Base-by-base conservation (phyloP, 2,329 filamentous ascomycete species). In the Fusarium tjaetaba region DNA sequence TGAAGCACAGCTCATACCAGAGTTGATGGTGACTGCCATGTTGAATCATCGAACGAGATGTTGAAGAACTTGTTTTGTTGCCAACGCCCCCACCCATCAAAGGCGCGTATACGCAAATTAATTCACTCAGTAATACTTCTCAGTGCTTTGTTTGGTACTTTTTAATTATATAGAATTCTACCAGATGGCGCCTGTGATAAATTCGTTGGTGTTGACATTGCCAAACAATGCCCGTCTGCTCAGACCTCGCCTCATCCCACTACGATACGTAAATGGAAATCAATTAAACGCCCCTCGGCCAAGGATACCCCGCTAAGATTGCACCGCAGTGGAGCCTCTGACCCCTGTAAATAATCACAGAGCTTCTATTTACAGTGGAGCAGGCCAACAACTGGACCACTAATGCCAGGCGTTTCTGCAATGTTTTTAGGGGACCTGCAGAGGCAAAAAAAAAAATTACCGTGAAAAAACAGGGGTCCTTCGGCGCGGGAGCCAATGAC, bases 401-500 rank as follows among this genome's bases (percentile, higher is more conserved):
- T 68, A 61, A 66, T 71, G 53, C 69, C 53, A 41, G 63, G 57
- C 63, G 68, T 56, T 70, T 49, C 42, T 22, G 59, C 70, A 69
- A 56, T 59, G 49, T 52, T 66, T 60, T 48, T 65, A 59, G 51
- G 70, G 61, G 65, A 70, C 59, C 56, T 70, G 70, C 56, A 64
- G 62, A 63, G 69, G 53, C 52, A 52, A 70, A 65, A 65, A 70
- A 65, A 65, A 67, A 69, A 60, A 61, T 48, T 18, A 48, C 67
- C 38, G 46, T 55, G 63, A 70, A 69, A 73, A 71, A 65, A 51
- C 71, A 78, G 66, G 74, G 71, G 69, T 75, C 70, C 32, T 70
- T 28, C 15, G 26, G 64, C 51, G 74, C 60, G 65, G 72, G 74
- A 68, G 60, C 77, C 74, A 79, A 79, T 79, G 77, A 79, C 77